Percentiles rank a stretch among this genome's conserved stretches.
Conservation (phyloP, 305 asterid species). For the Fraxinus sp. region DNA sequence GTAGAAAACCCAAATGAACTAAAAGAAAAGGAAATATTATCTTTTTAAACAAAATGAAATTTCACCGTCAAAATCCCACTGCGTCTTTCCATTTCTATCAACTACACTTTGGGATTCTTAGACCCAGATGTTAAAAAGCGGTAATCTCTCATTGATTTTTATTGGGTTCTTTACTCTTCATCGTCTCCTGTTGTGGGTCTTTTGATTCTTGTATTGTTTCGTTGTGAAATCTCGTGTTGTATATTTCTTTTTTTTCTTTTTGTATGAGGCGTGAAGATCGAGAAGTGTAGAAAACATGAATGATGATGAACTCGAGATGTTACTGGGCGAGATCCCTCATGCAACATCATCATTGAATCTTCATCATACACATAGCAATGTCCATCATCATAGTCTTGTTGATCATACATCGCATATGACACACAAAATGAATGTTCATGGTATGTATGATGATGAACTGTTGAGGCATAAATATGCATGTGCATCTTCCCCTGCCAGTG, state of each 20-base stretch:
- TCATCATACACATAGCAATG: conserved; percentile 34
- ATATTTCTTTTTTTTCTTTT: neutral
- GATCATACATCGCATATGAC: conserved; percentile 42
- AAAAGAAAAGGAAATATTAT: neutral
- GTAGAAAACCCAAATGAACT: conserved; percentile 29
- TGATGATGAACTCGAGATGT: conserved; percentile 68
- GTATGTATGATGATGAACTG: conserved; percentile 44
- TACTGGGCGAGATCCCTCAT: conserved; percentile 82
- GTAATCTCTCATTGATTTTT: conserved; percentile 24
- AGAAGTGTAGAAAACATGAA: conserved; percentile 34
- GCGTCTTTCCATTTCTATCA: conserved; percentile 16
- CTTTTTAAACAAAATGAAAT: conserved; percentile 7
- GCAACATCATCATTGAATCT: conserved; percentile 50
- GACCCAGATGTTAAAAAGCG: conserved; percentile 30
- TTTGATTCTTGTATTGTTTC: conserved; percentile 8
- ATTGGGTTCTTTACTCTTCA: conserved; percentile 1
- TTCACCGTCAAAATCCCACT: conserved; percentile 9
- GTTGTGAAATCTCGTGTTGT: conserved; percentile 6
- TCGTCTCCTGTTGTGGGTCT: conserved; percentile 18
- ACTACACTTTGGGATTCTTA: conserved; percentile 18
- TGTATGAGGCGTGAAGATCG: conserved; percentile 19
- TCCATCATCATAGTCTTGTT: conserved; percentile 36
- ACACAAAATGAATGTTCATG: conserved; percentile 29
- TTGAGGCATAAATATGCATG: conserved; percentile 39
- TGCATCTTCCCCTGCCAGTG: conserved; percentile 61